Evolutionary conservation across 2,329 filamentous ascomycete species (phyloP).

Genomic region (Sporothrix sp.): DNA sequence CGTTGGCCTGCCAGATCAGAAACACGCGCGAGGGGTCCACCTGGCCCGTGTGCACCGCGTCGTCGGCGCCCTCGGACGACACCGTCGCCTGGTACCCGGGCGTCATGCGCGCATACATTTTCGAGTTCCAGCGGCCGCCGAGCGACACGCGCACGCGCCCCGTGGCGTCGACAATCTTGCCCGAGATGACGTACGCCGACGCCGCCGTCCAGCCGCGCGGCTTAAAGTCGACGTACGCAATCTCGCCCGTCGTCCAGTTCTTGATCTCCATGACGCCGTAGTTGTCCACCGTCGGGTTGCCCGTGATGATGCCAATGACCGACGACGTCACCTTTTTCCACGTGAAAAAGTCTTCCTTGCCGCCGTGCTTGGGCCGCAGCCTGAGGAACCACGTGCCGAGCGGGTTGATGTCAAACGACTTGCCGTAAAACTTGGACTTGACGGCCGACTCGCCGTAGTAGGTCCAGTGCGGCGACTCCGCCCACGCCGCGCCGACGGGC

Average conservation of each 20-base stretch:
- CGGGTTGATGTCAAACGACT: conserved; percentile 93
- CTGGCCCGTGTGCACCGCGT: conserved; percentile 25
- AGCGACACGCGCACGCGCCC: conserved; percentile 82
- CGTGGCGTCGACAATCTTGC: conserved; percentile 70
- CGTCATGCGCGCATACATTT: conserved; percentile 86
- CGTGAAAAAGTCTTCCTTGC: conserved; percentile 80
- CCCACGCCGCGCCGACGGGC: conserved; percentile 84
- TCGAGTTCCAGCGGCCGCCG: conserved; percentile 94
- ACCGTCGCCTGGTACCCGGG: conserved; percentile 76
- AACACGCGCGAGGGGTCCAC: conserved; percentile 64
- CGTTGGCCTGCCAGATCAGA: conserved; percentile 84
- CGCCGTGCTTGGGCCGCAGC: conserved; percentile 63
- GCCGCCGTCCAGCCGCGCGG: conserved; percentile 90
- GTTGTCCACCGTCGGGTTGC: conserved; percentile 93
- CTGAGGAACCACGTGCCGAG: conserved; percentile 94
- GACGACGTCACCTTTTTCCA: conserved; percentile 99
- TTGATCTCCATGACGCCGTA: conserved; percentile 96
- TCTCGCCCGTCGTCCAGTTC: conserved; percentile 92
- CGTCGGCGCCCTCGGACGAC: conserved; percentile 13
- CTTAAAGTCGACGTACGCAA: conserved; percentile 88
- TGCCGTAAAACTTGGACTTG: conserved; percentile 94
- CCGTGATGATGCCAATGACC: conserved; percentile 97
- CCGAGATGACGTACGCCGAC: conserved; percentile 78
- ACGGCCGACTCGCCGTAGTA: conserved; percentile 96
- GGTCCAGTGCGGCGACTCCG: conserved; percentile 87